phyloP scores from a whole-genome alignment of 805 yeast genomes.

The Candida oleophila region DNA sequence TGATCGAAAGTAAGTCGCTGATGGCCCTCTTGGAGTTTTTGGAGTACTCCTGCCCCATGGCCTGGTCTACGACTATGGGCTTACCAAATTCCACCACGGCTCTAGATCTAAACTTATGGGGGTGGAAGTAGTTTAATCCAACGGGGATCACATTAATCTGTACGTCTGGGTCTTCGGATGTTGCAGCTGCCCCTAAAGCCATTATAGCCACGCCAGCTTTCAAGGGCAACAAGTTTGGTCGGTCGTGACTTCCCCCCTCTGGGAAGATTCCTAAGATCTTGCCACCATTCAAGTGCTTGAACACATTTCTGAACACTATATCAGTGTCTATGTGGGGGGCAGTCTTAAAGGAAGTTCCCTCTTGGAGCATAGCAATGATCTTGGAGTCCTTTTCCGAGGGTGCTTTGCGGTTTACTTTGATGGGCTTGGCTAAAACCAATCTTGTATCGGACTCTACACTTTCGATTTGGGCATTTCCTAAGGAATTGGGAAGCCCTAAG shows the following conservation, averaged over 20 bases:
- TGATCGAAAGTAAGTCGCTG: conserved; percentile 22
- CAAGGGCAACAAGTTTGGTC: conserved; percentile 41
- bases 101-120: conserved; percentile 39
- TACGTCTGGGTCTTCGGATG: conserved; percentile 20
- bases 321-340: conserved; percentile 43
- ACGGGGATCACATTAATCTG: conserved; percentile 38
- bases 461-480: conserved; percentile 33
- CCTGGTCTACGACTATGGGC: conserved; percentile 33
- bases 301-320: conserved; percentile 35
- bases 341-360: conserved; percentile 31
- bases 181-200: conserved; percentile 42
- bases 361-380: conserved; percentile 13
- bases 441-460: conserved; percentile 29
- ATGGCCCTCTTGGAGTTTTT: conserved; percentile 27
- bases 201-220: conserved; percentile 47
- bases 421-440: conserved; percentile 23
- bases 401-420: conserved; percentile 10
- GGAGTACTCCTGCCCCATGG: conserved; percentile 26
- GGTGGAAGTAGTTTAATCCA: conserved; percentile 43
- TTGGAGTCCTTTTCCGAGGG: conserved; percentile 11
- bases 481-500: conserved; percentile 34
- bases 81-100: conserved; percentile 44
- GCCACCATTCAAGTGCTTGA: conserved; percentile 32
- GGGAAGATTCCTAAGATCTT: conserved; percentile 41
- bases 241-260: conserved; percentile 45